Percentiles rank a stretch among this genome's conserved stretches.
These are phyloP conservation scores for Micractinium conductrix DNA, from an alignment of 139 green algal species.

Conservation along the genomic window DNA sequence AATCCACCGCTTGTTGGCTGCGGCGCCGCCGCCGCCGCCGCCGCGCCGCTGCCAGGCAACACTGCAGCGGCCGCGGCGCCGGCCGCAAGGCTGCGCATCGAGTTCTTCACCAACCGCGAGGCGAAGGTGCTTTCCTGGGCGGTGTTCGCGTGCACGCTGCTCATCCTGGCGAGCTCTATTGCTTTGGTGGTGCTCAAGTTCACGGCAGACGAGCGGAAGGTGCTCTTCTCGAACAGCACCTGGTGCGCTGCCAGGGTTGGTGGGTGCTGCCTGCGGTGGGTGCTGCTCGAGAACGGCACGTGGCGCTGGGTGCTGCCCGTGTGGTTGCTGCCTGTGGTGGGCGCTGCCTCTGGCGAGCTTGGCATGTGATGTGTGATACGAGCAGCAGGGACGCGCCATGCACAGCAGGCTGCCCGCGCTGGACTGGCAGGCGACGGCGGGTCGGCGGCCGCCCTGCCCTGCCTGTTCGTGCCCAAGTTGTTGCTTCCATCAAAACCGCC, in stretches of 20 bases:
- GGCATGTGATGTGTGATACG: too few species aligned
- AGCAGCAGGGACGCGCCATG: too few species aligned
- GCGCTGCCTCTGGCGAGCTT: too few species aligned
- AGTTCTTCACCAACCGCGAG: neutral
- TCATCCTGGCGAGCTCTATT: neutral
- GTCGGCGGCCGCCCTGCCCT: neutral
- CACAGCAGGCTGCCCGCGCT: neutral
- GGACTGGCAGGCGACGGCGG: neutral
- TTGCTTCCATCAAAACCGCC: too few species aligned
- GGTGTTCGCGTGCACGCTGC: neutral
- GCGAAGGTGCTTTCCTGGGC: neutral
- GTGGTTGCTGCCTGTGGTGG: neutral
- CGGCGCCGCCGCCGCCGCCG: too few species aligned
- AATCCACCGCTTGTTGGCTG: too few species aligned
- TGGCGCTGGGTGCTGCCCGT: neutral
- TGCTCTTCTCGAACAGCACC: neutral
- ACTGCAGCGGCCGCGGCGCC: neutral
- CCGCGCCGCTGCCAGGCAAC: neutral
- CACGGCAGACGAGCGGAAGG: neutral
- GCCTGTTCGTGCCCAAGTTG: neutral
- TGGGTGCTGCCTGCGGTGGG: neutral
- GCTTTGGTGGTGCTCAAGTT: constrained; percentile 10
- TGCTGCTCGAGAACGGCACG: too few species aligned
- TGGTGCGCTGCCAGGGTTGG: neutral
- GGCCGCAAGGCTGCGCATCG: constrained; percentile 2